Conservation (phyloP, 306 rosid genomes). For the Trifolium dubium region DNA sequence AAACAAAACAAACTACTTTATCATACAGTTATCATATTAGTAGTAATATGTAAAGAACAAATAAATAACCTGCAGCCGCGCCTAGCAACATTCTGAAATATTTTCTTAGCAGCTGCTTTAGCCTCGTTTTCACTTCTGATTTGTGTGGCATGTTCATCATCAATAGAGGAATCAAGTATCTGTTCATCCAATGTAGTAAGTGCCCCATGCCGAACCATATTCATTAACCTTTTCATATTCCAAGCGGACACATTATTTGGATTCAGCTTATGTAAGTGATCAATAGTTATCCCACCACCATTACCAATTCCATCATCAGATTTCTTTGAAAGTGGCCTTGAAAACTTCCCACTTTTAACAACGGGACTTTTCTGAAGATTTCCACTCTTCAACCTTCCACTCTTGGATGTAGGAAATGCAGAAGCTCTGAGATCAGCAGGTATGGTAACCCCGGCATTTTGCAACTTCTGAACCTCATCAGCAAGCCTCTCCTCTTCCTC, state of each 20-base stretch:
- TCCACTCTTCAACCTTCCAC: slow-evolving; percentile 61
- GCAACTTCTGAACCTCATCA: slow-evolving; percentile 76
- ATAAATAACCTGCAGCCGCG: slow-evolving; percentile 66
- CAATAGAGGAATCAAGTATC: slow-evolving; percentile 49
- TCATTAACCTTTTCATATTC: slow-evolving; percentile 93
- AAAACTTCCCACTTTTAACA: slow-evolving; percentile 46
- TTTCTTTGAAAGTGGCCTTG: slow-evolving; percentile 51
- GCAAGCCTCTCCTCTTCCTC: slow-evolving; percentile 77
- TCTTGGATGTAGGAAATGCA: slow-evolving; percentile 46
- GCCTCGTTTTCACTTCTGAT: slow-evolving; percentile 83
- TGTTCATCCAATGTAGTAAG: slow-evolving; percentile 77
- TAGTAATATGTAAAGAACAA: background rate
- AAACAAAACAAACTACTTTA: slow-evolving; percentile 6
- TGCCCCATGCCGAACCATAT: slow-evolving; percentile 69
- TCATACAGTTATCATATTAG: background rate
- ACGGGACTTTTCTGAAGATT: slow-evolving; percentile 45
- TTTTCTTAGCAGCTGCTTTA: slow-evolving; percentile 79
- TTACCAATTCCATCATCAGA: slow-evolving; percentile 58
- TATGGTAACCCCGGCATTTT: slow-evolving; percentile 78
- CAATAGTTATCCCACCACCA: slow-evolving; percentile 62
- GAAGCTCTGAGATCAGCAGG: slow-evolving; percentile 70
- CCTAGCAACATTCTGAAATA: slow-evolving; percentile 81
- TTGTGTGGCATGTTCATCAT: slow-evolving; percentile 58
- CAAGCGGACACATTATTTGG: slow-evolving; percentile 84
- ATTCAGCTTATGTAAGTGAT: slow-evolving; percentile 74